Evolutionary conservation across 2,329 filamentous ascomycete genomes (phyloP).

Genomic region (Colletotrichum ledebouriae): DNA sequence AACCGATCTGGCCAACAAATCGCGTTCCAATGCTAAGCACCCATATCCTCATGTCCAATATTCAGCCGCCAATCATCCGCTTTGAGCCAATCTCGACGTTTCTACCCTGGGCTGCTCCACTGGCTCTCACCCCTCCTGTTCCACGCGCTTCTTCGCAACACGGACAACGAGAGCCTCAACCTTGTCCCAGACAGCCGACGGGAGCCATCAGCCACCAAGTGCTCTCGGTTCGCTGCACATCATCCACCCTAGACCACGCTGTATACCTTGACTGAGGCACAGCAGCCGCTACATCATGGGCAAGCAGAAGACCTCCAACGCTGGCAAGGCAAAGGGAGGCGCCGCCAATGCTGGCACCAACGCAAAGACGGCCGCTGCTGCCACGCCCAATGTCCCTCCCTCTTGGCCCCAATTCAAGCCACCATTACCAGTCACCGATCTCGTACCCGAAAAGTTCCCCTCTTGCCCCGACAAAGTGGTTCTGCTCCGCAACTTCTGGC

Average conservation of each 20-base stretch:
- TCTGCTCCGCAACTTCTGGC: conserved; percentile 80
- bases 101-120: conserved; percentile 10
- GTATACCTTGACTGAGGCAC: conserved; percentile 4
- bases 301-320: conserved; percentile 44
- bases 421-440: conserved; percentile 73
- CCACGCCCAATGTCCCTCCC: conserved; percentile 47
- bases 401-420: conserved; percentile 82
- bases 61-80: conserved; percentile 18
- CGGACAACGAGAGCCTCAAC: conserved; percentile 29
- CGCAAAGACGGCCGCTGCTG: conserved; percentile 20
- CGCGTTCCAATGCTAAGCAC: neutral
- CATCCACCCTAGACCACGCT: conserved; percentile 28
- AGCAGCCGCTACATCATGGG: conserved; percentile 44
- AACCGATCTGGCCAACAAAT: conserved; percentile 3
- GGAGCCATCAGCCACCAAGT: conserved; percentile 31
- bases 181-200: conserved; percentile 34
- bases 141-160: conserved; percentile 30
- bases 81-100: neutral
- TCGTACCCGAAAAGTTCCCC: conserved; percentile 69
- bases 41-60: neutral
- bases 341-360: conserved; percentile 30
- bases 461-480: conserved; percentile 74
- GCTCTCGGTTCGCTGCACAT: conserved; percentile 33
- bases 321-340: conserved; percentile 36
- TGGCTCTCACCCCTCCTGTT: conserved; percentile 17